Evolutionary conservation across 2,329 filamentous ascomycete genomes (phyloP), one percentile per base, ranked within the genome.

Genomic region (Dothideomycetes sp.): DNA sequence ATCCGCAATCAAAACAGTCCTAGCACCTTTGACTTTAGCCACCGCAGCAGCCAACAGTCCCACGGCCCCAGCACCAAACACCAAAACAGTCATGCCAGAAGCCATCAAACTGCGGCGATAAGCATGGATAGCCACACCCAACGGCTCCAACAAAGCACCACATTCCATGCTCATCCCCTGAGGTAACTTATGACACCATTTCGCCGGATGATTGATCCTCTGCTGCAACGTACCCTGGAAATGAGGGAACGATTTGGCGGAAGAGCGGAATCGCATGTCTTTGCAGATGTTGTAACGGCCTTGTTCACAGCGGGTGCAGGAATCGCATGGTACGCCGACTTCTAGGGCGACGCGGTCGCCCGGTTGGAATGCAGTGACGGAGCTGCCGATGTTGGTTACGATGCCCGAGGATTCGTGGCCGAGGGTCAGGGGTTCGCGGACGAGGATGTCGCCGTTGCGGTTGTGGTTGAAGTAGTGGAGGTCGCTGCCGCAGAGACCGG

Each of bases 321-420:
- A 54, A 27, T 83, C 78, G 67, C 89, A 96, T 1, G 87, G 85
- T 38, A 84, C 74, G 36, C 89, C 89, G 11, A 93, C 89, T 70
- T 96, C 89, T 29, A 96, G 69, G n/a, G 89, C 87, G 15, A 95
- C 82, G 52, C 84, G 80, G 64, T 95, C 88, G 44, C 88, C 88
- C 9, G 71, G 57, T 50, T 74, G 66, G 47, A 94, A 74, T 13
- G 44, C 31, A n/a, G 50, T 39, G 25, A 57, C 51, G 3, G 47
- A 49, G 30, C 66, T 76, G 15, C 86, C 87, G 28, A 84, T 69
- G 32, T 75, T 73, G 40, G 86, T 76, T 28, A 96, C 71, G 19
- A 84, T 81, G 45, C 87, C 88, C 7, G 85, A 74, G 11, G 86
- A 88, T 58, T 83, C 80, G 58, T 84, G 80, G 51, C 80, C 80